Evolutionary conservation across 768 basidiomycete genomes (phyloP).

Genomic region (Suillus americanus): DNA sequence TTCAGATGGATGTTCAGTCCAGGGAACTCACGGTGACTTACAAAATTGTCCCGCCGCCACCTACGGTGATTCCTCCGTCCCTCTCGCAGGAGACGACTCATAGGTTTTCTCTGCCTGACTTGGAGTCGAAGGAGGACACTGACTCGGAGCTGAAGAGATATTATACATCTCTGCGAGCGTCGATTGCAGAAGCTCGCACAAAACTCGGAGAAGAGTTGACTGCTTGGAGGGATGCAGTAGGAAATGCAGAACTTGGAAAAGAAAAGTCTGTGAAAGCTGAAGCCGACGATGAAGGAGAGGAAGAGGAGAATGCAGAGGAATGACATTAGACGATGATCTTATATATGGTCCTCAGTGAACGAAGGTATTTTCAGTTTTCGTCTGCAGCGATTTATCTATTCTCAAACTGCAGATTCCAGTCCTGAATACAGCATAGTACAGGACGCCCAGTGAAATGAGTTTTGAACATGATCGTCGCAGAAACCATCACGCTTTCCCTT

Average conservation of each 20-base stretch:
- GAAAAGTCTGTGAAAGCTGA: constrained; percentile 47
- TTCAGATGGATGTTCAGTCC: constrained; percentile 3
- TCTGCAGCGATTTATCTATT: neutral
- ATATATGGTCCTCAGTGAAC: neutral
- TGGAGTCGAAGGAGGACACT: neutral
- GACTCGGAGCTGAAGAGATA: constrained; percentile 30
- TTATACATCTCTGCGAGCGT: constrained; percentile 48
- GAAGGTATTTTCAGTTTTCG: neutral
- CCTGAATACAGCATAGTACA: neutral
- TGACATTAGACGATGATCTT: neutral
- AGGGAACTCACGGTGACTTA: constrained; percentile 20
- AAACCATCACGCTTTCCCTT: constrained; percentile 34
- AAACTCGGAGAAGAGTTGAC: constrained; percentile 69
- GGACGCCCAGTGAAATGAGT: too few species aligned
- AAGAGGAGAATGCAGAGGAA: constrained; percentile 39
- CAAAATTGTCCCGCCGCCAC: constrained; percentile 22
- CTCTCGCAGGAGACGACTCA: constrained; percentile 25
- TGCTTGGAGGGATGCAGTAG: constrained; percentile 71
- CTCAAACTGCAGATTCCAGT: neutral
- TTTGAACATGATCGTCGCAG: neutral
- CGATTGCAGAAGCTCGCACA: constrained; percentile 52
- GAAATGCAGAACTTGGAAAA: constrained; percentile 60
- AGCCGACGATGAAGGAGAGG: constrained; percentile 47
- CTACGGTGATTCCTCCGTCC: constrained; percentile 14
- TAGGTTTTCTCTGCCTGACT: constrained; percentile 20